Evolutionary conservation across 345 rosid species (phyloP), one percentile per base, ranked within the genome.

Genomic region (Acer saccharum): DNA sequence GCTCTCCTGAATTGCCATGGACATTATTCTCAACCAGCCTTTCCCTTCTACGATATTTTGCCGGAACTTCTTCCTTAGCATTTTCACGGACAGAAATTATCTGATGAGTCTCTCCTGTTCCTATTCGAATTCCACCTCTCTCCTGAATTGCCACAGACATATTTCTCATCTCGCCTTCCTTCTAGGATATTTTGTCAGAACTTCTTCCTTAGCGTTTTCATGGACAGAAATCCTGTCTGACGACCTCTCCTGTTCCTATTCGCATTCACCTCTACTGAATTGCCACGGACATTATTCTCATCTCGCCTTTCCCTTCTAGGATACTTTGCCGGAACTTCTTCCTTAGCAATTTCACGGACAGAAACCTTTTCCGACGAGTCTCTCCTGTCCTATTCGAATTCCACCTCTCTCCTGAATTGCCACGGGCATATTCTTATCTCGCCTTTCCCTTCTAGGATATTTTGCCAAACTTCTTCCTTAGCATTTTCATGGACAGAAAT

Each of bases 401-500:
- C 20, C 41, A 65, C 41, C 39, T 52, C 21, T 52, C 72, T n/a
- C 39, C 10, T n/a, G 65, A 13, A 66, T 75, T 32, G 65, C 21
- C 16, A 7, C 7, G 1, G 32, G 1, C 54, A 21, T 39, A 35
- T 72, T 58, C 25, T 12, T 35, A 39, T 29, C 66, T 4, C 43
- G n/a, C 67, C 11, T 41, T 69, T 69, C 73, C 39, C n/a, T 50
- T 23, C 72, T 62, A 7, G 80, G 35, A 72, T 12, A 52, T n/a
- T 54, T 72, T 35, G 20, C 71, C 3, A 64, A 50, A 35, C 10
- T 29, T 61, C 41, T 64, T 65, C 54, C 50, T n/a, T 75, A 27
- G 62, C 52, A 35, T 21, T 13, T 41, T 44, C 23, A 32, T 0
- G 6, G 39, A 35, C 39, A 35, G 39, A 35, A 35, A 35, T 55